Base-by-base conservation (phyloP, 768 basidiomycete genomes). In the Pleurotus tuber-regium region DNA sequence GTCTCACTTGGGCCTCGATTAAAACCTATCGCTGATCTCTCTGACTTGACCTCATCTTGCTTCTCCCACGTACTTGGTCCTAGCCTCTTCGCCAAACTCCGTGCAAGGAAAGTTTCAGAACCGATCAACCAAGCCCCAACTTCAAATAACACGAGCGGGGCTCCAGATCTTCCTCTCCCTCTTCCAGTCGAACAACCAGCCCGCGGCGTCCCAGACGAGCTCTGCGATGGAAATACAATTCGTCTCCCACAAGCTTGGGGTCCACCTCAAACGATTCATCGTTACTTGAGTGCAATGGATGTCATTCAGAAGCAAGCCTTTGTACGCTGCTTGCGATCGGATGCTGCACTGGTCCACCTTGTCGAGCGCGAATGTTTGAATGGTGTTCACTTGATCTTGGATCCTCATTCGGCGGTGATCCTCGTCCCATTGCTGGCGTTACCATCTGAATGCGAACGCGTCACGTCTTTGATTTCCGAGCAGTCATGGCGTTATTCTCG, bases 261-360 rank as follows among this genome's bases (percentile, higher is more conserved):
- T 10, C 53, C 57, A 28, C 72, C 77, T n/a, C 46, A 53, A 10
- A 62, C 60, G 16, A 39, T 61, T 14, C 87, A 90, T 62, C 76
- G 74, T 23, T 92, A 91, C 60, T 71, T 92, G 66, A 80, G 80
- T 12, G 90, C 87, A 24, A 62, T 90, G 54, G 72, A 81, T 24
- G 56, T 89, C 16, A 71, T 91, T 5, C 89, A 90, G 63, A 85
- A 83, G 56, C 84, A 79, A 44, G 73, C 71, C 16, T 68, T 92
- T 2, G 74, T 85, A 33, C 76, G 74, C 3, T 65, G 71, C 9
- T 72, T 92, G 21, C 67, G 70, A 14, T 70, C 74, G 9, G 61
- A 58, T 11, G 59, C 67, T 10, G 81, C 76, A 54, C 65, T 66
- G 9, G 68, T 89, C 19, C 73, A 79, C 24, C 74, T 91, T 10